Evolutionary conservation across 768 basidiomycete species (phyloP), one percentile per base, ranked within the genome.

Genomic region (Lactarius deliciosus): DNA sequence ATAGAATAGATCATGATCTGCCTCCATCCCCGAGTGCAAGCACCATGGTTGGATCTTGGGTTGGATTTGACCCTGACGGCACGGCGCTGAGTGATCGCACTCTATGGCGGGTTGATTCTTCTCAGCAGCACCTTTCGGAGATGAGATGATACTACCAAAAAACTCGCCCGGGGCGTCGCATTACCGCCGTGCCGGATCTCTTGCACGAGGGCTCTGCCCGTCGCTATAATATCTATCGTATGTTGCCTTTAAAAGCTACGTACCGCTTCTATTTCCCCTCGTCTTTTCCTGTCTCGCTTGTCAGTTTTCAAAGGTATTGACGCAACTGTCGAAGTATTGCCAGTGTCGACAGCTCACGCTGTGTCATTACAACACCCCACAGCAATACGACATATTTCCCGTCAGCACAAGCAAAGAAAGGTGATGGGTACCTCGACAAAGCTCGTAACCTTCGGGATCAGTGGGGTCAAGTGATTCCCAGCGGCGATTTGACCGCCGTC

Each of bases 371-470:
- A 9, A 9, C 25, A 18, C 7, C 3, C 28, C 28, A 28, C 28
- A 30, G 28, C 28, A 30, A 30, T 30, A 30, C 3, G 28, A 30
- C 28, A 30, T 2, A 30, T 30, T 38, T 62, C 40, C 57, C 47
- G n/a, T 66, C 65, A 10, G 30, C 32, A 7, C 61, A 53, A 57
- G 57, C 40, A 8, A 63, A 25, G 47, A 66, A 41, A 18, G 66
- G 66, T 32, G 66, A 67, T 43, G 41, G 28, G 11, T 67, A 36
- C 54, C 66, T 67, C 36, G 58, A 60, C 18, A 18, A 60, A 45
- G 66, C 66, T 36, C 57, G 66, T 25, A 22, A 43, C 43, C 40
- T 67, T 53, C 66, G 66, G 13, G 61, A 67, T 18, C 40, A 28
- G 28, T 67, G 62, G 66, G 63, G 32, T 34, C 40, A 7, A 16